Evolutionary conservation across 2,329 filamentous ascomycete genomes (phyloP).

Genomic region (Chrysosporium queenslandicum): DNA sequence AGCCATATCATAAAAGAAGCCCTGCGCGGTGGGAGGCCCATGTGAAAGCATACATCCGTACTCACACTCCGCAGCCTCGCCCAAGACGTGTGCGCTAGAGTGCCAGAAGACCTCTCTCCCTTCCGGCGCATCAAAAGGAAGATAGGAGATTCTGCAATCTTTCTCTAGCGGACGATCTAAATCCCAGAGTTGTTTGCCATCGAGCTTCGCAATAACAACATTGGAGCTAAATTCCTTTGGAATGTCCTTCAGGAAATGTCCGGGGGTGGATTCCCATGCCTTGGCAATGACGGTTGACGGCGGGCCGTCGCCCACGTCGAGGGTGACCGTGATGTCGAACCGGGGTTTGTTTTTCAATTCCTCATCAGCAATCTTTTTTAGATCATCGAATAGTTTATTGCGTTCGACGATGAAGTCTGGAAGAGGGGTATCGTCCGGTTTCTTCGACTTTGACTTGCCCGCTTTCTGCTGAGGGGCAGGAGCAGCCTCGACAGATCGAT

Average conservation of each 20-base stretch:
- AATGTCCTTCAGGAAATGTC: constrained; percentile 65
- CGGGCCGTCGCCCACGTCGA: constrained; percentile 36
- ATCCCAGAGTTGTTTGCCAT: constrained; percentile 80
- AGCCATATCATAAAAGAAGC: constrained; percentile 97
- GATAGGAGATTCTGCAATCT: constrained; percentile 72
- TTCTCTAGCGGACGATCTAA: constrained; percentile 80
- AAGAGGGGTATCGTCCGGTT: constrained; percentile 33
- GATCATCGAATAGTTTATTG: constrained; percentile 74
- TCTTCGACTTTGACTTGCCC: constrained; percentile 21
- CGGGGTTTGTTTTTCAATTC: constrained; percentile 51
- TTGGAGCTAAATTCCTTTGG: constrained; percentile 76
- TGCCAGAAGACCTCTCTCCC: constrained; percentile 98
- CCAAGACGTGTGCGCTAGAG: constrained; percentile 88
- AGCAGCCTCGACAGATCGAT: constrained; percentile 25
- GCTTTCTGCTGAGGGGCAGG: constrained; percentile 25
- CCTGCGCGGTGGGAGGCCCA: constrained; percentile 80
- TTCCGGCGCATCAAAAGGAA: constrained; percentile 65
- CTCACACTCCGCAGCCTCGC: constrained; percentile 80
- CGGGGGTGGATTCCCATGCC: constrained; percentile 86
- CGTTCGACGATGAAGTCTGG: constrained; percentile 75
- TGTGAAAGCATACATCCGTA: constrained; percentile 91
- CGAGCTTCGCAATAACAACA: constrained; percentile 70
- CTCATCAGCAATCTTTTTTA: constrained; percentile 74
- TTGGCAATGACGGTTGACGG: constrained; percentile 48
- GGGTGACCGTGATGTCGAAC: constrained; percentile 41